Conservation (phyloP, 2,329 filamentous ascomycete genomes). For the Cladosporium sp. region DNA sequence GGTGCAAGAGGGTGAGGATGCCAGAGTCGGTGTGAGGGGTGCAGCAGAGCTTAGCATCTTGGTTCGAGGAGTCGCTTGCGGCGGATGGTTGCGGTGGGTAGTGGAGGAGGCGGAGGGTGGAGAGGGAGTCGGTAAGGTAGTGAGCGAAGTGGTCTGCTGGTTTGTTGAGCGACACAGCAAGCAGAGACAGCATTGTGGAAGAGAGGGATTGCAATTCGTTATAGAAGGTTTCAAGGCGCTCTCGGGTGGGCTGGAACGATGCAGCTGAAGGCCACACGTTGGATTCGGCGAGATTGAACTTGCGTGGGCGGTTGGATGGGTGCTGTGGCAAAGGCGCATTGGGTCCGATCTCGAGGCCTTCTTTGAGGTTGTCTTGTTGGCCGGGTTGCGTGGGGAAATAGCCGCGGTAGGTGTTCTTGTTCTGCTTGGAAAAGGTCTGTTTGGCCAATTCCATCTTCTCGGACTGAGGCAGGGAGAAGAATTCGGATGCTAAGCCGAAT, state of each 20-base stretch:
- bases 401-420: conserved; percentile 42
- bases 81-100: conserved; percentile 32
- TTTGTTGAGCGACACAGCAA: conserved; percentile 37
- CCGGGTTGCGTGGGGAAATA: conserved; percentile 41
- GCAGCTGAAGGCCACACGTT: conserved; percentile 35
- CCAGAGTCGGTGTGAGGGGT: conserved; percentile 41
- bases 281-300: conserved; percentile 36
- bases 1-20: conserved; percentile 43
- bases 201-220: conserved; percentile 36
- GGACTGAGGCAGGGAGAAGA: conserved; percentile 15
- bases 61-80: background rate
- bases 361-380: conserved; percentile 39
- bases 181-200: conserved; percentile 33
- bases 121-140: conserved; percentile 38
- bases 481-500: conserved; percentile 33
- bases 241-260: conserved; percentile 17
- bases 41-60: conserved; percentile 28
- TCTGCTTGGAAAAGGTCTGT: conserved; percentile 34
- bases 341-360: conserved; percentile 43
- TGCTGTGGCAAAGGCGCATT: conserved; percentile 14
- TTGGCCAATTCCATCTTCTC: conserved; percentile 33
- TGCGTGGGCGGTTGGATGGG: conserved; percentile 13
- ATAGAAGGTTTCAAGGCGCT: conserved; percentile 33
- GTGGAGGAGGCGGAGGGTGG: conserved; percentile 40
- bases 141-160: conserved; percentile 34